Evolutionary conservation across 495 filamentous ascomycete species (phyloP).

Genomic region (Daldinia childiae): DNA sequence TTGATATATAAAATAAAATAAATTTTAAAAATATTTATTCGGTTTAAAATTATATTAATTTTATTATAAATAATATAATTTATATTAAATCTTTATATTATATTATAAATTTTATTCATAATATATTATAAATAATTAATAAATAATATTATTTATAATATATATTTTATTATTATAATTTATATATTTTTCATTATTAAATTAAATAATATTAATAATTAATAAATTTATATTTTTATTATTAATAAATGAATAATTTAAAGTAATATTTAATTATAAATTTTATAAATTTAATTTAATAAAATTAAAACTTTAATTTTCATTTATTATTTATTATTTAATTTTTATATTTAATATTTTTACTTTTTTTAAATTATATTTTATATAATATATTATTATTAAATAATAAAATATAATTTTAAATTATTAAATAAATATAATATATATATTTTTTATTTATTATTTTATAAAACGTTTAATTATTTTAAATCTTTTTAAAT

Average conservation of each 20-base stretch:
- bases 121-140: background rate
- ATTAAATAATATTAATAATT: no score
- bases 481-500: background rate
- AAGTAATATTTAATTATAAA: no score
- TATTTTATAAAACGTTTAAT: background rate
- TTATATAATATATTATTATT: background rate
- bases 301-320: no score
- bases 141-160: background rate
- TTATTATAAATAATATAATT: background rate
- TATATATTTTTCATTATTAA: no score
- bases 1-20: background rate
- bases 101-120: background rate
- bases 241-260: no score
- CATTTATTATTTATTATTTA: no score
- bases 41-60: background rate
- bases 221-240: no score
- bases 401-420: background rate
- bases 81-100: background rate
- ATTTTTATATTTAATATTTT: no score
- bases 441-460: background rate
- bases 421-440: background rate
- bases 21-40: background rate
- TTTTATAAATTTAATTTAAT: no score
- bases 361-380: background rate
- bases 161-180: no score